A percentile compares a stretch with the other conserved stretches of the same genome.
These are phyloP conservation scores for Orobanche coerulescens DNA, from an alignment of 257 asterid genomes.

Conservation along the genomic window DNA sequence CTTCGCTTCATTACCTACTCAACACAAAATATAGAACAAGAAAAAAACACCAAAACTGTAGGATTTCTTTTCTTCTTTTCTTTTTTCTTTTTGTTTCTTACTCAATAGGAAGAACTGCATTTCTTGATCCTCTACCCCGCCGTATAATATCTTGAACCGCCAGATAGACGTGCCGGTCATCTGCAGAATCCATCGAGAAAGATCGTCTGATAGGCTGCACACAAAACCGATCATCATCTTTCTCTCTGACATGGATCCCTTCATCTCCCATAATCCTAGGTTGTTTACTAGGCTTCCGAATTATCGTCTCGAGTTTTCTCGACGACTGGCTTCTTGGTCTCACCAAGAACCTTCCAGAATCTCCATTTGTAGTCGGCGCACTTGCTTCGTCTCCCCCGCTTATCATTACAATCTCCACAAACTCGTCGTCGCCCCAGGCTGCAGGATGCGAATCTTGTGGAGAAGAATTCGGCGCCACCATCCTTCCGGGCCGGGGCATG, in stretches of 20 bases:
- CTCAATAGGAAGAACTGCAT: conserved; percentile 47
- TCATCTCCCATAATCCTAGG: conserved; percentile 71
- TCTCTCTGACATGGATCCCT: conserved; percentile 42
- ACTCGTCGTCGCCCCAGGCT: conserved; percentile 38
- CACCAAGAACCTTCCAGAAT: conserved; percentile 33
- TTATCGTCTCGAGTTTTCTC: conserved; percentile 35
- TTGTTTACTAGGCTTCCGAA: conserved; percentile 20
- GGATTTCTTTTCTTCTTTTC: too few species aligned
- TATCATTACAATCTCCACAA: conserved; percentile 38
- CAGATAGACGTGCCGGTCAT: conserved; percentile 40
- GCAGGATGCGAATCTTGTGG: conserved; percentile 53
- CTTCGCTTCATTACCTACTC: conserved; percentile 3
- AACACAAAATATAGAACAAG: neutral
- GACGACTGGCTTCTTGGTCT: conserved; percentile 36
- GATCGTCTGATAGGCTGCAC: conserved; percentile 70
- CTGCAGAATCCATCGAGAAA: conserved; percentile 84
- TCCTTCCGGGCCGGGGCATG: conserved; percentile 25
- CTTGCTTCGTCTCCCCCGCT: conserved; percentile 15
- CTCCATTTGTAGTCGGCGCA: neutral
- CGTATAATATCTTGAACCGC: conserved; percentile 56
- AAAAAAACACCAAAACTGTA: too few species aligned
- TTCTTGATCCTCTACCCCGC: conserved; percentile 53
- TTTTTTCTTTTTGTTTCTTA: neutral
- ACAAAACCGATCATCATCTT: conserved; percentile 45
- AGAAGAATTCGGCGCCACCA: conserved; percentile 63